phyloP scores from a whole-genome alignment of 208 protist species.

The Acanthamoeba triangularis region DNA sequence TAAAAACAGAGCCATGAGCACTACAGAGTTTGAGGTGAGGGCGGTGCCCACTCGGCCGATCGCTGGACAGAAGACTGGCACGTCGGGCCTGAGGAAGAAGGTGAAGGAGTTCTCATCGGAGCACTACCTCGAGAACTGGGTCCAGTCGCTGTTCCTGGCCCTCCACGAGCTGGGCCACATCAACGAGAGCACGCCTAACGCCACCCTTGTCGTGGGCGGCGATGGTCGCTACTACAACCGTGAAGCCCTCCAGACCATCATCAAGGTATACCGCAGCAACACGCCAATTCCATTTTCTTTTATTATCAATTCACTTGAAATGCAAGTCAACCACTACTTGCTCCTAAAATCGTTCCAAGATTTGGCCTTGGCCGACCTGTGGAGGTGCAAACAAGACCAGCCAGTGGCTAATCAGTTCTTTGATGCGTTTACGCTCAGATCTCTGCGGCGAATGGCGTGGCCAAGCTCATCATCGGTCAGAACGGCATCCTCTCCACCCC shows the following conservation, averaged over 20 bases:
- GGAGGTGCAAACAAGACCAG: neutral
- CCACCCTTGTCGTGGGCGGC: constrained; percentile 96
- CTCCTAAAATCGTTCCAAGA: too few relatives aligned
- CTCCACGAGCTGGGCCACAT: constrained; percentile 86
- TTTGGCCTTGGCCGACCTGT: neutral
- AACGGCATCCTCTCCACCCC: constrained; percentile 98
- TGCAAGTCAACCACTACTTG: neutral
- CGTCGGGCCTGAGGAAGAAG: constrained; percentile 97
- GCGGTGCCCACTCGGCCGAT: constrained; percentile 87
- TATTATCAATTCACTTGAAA: neutral
- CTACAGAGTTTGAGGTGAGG: constrained; percentile 44
- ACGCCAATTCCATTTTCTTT: neutral
- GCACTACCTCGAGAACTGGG: constrained; percentile 98
- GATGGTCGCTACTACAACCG: constrained; percentile 97
- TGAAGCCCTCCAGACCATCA: constrained; percentile 96
- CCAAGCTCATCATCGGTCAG: constrained; percentile 92
- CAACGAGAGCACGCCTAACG: constrained; percentile 84
- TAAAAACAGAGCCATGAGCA: neutral
- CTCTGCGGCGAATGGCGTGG: constrained; percentile 95
- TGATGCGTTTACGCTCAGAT: constrained; percentile 86
- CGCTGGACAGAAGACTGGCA: constrained; percentile 97
- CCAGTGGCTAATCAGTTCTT: neutral
- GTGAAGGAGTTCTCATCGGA: constrained; percentile 94
- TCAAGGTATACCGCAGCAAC: neutral
- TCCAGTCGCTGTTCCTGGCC: constrained; percentile 97